Percentiles rank a stretch among this genome's conserved stretches.
These are phyloP conservation scores for Rosa rugosa DNA, from an alignment of 306 rosid genomes.

Conservation along the genomic window DNA sequence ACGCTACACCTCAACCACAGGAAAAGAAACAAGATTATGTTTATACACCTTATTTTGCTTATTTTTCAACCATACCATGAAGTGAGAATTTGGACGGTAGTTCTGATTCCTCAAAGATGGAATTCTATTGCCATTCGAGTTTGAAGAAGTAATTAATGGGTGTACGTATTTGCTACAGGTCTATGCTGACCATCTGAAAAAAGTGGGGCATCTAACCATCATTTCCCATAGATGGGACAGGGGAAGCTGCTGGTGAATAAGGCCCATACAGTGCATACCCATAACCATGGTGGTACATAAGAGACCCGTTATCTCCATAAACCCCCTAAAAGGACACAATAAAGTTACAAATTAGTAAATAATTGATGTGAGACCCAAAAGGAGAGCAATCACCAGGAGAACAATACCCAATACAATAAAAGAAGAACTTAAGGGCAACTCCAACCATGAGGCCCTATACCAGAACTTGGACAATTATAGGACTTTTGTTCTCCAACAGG, in stretches of 20 bases:
- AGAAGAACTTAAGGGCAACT: slow-evolving; percentile 19
- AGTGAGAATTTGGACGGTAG: slow-evolving; percentile 72
- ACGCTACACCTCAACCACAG: neutral
- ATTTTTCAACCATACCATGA: slow-evolving; percentile 49
- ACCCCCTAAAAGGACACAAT: slow-evolving; percentile 53
- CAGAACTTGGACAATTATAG: too few species aligned
- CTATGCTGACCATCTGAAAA: slow-evolving; percentile 89
- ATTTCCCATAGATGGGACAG: slow-evolving; percentile 93
- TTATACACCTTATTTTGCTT: too few species aligned
- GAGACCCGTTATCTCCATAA: slow-evolving; percentile 93
- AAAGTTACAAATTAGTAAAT: neutral
- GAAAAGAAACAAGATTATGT: neutral
- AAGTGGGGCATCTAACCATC: slow-evolving; percentile 65
- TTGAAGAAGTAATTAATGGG: slow-evolving; percentile 48
- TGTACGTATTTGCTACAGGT: slow-evolving; percentile 58
- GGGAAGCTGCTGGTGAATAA: slow-evolving; percentile 89
- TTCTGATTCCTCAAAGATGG: slow-evolving; percentile 68
- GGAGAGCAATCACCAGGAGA: neutral
- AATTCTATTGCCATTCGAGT: slow-evolving; percentile 48
- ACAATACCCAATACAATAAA: neutral
- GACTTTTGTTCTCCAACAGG: too few species aligned
- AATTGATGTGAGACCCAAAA: neutral
- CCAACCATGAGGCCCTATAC: too few species aligned
- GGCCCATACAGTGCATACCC: slow-evolving; percentile 88
- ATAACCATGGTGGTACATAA: slow-evolving; percentile 79